Evolutionary conservation across 129 eudicot genomes (phyloP).

Genomic region (Ambrosia trifida): DNA sequence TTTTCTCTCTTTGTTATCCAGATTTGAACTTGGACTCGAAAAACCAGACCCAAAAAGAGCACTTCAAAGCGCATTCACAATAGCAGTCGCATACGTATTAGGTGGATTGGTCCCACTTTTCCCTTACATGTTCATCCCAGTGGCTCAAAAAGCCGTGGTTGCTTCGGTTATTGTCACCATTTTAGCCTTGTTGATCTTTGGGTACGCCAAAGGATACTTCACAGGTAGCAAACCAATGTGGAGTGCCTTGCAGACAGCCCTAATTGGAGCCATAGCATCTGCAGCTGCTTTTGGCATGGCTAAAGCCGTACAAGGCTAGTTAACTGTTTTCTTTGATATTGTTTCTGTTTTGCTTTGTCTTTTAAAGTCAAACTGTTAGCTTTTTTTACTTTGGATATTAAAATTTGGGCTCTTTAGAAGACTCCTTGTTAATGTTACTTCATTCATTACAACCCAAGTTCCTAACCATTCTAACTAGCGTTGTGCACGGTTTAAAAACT

Average conservation of each 20-base stretch:
- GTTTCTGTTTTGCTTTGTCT: not conserved
- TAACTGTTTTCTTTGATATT: not conserved
- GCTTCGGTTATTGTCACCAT: slow-evolving; percentile 67
- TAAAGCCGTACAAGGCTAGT: slow-evolving; percentile 65
- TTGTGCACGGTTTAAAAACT: too few species aligned
- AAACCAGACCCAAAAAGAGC: slow-evolving; percentile 95
- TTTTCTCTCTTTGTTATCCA: slow-evolving; percentile 21
- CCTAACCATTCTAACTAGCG: not conserved
- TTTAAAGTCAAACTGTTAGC: not conserved
- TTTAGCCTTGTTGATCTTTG: slow-evolving; percentile 69
- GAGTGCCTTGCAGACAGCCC: slow-evolving; percentile 77
- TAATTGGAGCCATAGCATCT: slow-evolving; percentile 85
- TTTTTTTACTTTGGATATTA: not conserved
- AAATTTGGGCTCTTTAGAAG: slow-evolving; percentile 12
- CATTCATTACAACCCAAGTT: not conserved
- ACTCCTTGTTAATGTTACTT: not conserved
- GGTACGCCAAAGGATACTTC: slow-evolving; percentile 78
- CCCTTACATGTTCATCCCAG: slow-evolving; percentile 82
- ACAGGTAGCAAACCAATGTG: slow-evolving; percentile 64
- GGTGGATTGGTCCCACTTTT: slow-evolving; percentile 79
- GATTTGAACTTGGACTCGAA: slow-evolving; percentile 66
- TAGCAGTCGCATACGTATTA: slow-evolving; percentile 74
- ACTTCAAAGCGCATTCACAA: slow-evolving; percentile 74
- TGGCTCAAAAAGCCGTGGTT: slow-evolving; percentile 55
- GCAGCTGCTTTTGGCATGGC: slow-evolving; percentile 99